A percentile compares a stretch with the other conserved stretches of the same genome.
These are phyloP conservation scores for Ceratocystiopsis sp. DNA, from an alignment of 2,329 filamentous ascomycete genomes.

Conservation along the genomic window DNA sequence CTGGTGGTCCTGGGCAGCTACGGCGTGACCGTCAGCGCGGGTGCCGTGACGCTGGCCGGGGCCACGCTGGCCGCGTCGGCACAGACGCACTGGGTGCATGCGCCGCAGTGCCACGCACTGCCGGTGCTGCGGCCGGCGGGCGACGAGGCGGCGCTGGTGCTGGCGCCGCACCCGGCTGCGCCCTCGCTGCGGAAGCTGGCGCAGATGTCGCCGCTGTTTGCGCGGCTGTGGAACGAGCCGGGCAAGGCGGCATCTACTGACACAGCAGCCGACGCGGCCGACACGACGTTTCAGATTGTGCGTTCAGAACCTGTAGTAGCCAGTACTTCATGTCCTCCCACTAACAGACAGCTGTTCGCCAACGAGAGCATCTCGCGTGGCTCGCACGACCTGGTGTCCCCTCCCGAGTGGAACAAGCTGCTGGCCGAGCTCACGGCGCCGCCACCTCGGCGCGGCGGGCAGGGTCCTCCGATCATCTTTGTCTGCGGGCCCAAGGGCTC, in stretches of 20 bases:
- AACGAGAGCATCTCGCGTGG: slow-evolving; percentile 22
- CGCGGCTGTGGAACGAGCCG: slow-evolving; percentile 44
- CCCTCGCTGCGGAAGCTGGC: slow-evolving; percentile 35
- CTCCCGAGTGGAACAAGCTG: slow-evolving; percentile 44
- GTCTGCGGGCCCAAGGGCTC: slow-evolving; percentile 55
- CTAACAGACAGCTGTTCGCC: slow-evolving; percentile 22
- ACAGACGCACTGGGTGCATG: slow-evolving; percentile 38
- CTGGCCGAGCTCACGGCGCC: slow-evolving; percentile 27
- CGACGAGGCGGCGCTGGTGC: slow-evolving; percentile 27
- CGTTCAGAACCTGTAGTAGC: background rate
- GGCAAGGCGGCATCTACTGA: background rate
- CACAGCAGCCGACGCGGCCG: slow-evolving; percentile 38
- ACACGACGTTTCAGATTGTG: slow-evolving; percentile 6
- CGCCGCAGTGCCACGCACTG: slow-evolving; percentile 52
- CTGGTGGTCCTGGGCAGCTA: slow-evolving; percentile 52
- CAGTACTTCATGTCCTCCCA: background rate
- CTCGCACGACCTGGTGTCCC: slow-evolving; percentile 37
- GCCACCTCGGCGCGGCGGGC: slow-evolving; percentile 7
- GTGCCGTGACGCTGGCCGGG: slow-evolving; percentile 48
- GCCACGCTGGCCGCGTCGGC: slow-evolving; percentile 32
- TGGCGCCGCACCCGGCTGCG: slow-evolving; percentile 35
- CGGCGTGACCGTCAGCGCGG: slow-evolving; percentile 41
- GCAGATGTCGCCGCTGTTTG: slow-evolving; percentile 47
- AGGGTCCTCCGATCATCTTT: slow-evolving; percentile 24
- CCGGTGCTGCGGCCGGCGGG: slow-evolving; percentile 44